These are phyloP conservation scores for Gryganskiella cystojenkinii DNA, from an alignment of 192 early-diverging fungal species.

Conservation along the genomic window DNA sequence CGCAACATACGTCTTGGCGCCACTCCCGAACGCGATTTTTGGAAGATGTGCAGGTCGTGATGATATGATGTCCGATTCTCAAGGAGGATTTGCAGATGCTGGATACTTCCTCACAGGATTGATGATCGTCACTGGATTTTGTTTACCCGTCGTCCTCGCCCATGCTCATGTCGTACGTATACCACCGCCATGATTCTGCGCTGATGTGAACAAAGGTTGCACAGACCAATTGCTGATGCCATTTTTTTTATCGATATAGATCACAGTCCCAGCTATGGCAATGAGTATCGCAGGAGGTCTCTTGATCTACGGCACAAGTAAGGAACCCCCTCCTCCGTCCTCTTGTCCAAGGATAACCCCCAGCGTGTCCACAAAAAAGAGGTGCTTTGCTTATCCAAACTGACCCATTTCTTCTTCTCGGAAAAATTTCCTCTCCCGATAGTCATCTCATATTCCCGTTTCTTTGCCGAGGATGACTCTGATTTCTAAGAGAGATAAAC, in stretches of 20 bases:
- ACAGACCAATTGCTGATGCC: not conserved
- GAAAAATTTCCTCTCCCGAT: conserved; percentile 1
- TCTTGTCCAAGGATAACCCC: not conserved
- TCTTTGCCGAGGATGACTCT: conserved; percentile 60
- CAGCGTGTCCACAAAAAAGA: no score
- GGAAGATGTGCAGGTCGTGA: conserved; percentile 74
- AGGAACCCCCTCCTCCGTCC: not conserved
- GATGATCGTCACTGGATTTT: conserved; percentile 92
- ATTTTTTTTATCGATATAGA: conserved; percentile 55
- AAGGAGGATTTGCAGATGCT: conserved; percentile 69
- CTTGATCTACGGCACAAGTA: conserved; percentile 93
- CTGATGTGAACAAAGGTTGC: not conserved
- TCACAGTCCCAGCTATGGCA: conserved; percentile 85
- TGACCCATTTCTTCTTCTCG: no score
- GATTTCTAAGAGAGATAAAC: conserved; percentile 63
- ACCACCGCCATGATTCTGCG: not conserved
- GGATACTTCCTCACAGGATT: conserved; percentile 91
- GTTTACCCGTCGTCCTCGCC: conserved; percentile 84
- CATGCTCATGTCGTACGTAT: conserved; percentile 77
- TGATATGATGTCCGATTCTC: conserved; percentile 75
- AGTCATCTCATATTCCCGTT: conserved; percentile 69
- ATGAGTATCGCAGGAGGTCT: conserved; percentile 93
- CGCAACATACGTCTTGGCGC: conserved; percentile 91
- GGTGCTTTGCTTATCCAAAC: no score
- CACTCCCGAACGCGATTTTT: conserved; percentile 90